These are phyloP conservation scores for Cyclostephanos invisitatus DNA, from an alignment of 108 stramenopile species.

Conservation along the genomic window DNA sequence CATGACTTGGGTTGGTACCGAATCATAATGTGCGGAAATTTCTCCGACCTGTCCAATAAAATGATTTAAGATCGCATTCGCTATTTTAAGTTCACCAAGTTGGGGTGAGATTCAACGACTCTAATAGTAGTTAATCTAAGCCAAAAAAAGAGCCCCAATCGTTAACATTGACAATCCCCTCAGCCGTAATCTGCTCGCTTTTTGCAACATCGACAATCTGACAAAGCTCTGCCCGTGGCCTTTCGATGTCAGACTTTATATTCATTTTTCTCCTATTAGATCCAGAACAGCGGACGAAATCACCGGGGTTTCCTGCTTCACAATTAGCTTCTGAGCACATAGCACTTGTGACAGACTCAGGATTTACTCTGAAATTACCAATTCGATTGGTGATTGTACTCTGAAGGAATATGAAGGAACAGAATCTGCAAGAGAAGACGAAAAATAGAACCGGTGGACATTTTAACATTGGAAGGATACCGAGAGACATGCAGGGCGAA, in stretches of 20 bases:
- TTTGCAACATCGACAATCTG: conserved; percentile 1
- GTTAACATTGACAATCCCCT: neutral
- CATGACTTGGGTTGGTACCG: no score
- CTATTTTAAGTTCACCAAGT: no score
- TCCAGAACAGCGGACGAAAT: conserved; percentile 19
- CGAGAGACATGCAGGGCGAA: no score
- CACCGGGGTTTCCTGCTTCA: conserved; percentile 21
- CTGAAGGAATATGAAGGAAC: conserved; percentile 22
- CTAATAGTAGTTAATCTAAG: neutral
- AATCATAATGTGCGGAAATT: no score
- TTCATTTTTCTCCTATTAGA: conserved; percentile 18
- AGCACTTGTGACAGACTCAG: conserved; percentile 13
- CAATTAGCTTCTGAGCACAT: conserved; percentile 24
- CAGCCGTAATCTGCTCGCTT: neutral
- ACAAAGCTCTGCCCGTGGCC: conserved; percentile 10
- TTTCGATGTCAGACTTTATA: conserved; percentile 1
- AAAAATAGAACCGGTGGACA: neutral
- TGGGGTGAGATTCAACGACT: no score
- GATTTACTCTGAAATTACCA: conserved; percentile 13
- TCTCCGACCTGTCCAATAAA: no score
- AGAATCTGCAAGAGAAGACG: neutral
- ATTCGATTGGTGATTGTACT: conserved; percentile 8
- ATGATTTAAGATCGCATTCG: no score
- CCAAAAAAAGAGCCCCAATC: conserved; percentile 13
- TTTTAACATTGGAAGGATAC: no score